These are phyloP conservation scores for Phascolomyces articulosus DNA, from an alignment of 371 early-diverging fungal genomes.

Conservation along the genomic window DNA sequence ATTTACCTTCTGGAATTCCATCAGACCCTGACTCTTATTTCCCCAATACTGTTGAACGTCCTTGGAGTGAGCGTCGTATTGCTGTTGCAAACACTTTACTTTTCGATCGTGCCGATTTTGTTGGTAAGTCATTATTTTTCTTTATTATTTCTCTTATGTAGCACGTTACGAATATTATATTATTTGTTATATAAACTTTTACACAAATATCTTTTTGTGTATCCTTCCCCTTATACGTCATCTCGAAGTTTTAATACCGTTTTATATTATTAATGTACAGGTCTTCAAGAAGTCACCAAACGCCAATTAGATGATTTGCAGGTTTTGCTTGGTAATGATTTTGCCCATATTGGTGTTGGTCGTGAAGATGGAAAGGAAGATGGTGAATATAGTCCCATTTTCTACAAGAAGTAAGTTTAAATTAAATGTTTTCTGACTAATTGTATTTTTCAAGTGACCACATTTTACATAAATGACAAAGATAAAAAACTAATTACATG, in stretches of 20 bases:
- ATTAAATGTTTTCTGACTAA: neutral
- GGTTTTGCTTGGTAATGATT: conserved; percentile 38
- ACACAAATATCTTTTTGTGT: neutral
- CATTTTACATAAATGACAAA: neutral
- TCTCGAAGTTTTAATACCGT: too few species aligned
- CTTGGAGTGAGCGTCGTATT: conserved; percentile 2
- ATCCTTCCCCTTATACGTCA: neutral
- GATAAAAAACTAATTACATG: too few species aligned
- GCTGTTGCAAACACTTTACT: neutral
- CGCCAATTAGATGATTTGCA: conserved; percentile 30
- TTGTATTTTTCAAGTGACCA: neutral
- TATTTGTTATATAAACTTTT: neutral
- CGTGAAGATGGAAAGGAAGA: conserved; percentile 47
- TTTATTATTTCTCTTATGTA: neutral
- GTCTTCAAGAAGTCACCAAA: conserved; percentile 5
- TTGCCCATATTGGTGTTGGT: conserved; percentile 50
- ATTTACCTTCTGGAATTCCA: neutral
- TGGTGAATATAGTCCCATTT: conserved; percentile 46
- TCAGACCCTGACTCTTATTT: neutral
- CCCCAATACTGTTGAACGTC: neutral
- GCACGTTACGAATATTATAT: neutral
- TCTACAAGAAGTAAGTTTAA: conserved; percentile 36
- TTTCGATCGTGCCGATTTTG: neutral
- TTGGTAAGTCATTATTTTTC: neutral
- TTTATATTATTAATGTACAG: neutral